These are phyloP conservation scores for Entomortierella parvispora DNA, from an alignment of 192 early-diverging fungal genomes.

Conservation along the genomic window DNA sequence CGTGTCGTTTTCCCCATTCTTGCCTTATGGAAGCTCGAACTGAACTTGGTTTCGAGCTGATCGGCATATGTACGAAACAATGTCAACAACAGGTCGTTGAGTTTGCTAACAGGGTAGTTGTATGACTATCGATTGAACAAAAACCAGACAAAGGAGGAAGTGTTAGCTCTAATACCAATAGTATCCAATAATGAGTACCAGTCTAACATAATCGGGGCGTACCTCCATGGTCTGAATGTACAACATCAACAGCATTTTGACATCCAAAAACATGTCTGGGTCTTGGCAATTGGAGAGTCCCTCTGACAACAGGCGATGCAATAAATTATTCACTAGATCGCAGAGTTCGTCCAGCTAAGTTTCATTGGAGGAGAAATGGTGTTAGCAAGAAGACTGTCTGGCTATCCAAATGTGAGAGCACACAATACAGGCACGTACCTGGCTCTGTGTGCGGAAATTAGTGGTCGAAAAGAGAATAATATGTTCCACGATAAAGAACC, in stretches of 20 bases:
- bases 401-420: neutral
- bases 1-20: no score
- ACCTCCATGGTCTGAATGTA: slow-evolving; percentile 96
- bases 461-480: slow-evolving; percentile 86
- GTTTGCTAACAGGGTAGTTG: slow-evolving; percentile 73
- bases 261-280: slow-evolving; percentile 80
- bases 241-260: slow-evolving; percentile 81
- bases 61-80: slow-evolving; percentile 86
- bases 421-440: slow-evolving; percentile 45
- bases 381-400: neutral
- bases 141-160: neutral
- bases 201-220: slow-evolving; percentile 11
- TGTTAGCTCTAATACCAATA: neutral
- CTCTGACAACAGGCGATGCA: slow-evolving; percentile 81
- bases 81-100: slow-evolving; percentile 77
- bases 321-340: slow-evolving; percentile 84
- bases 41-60: slow-evolving; percentile 74
- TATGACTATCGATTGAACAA: slow-evolving; percentile 74
- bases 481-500: slow-evolving; percentile 97
- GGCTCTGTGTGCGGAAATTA: slow-evolving; percentile 86
- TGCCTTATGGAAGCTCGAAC: slow-evolving; percentile 76
- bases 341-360: slow-evolving; percentile 87
- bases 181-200: slow-evolving; percentile 12
- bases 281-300: slow-evolving; percentile 81
- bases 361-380: neutral